phyloP scores from a whole-genome alignment of 2,329 filamentous ascomycete genomes.

The Claviceps digitariae region DNA sequence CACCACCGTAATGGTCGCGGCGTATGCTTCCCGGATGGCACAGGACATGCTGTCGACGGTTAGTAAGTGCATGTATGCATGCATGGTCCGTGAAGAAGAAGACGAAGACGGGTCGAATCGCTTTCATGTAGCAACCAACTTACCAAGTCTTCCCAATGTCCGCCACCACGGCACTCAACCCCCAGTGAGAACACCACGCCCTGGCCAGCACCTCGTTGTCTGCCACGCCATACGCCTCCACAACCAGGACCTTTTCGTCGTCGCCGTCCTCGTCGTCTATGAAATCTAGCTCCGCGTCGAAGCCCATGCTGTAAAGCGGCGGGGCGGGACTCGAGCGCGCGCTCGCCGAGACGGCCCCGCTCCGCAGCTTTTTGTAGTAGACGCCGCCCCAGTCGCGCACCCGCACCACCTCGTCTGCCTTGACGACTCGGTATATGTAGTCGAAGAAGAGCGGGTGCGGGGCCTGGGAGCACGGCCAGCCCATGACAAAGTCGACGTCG shows the following conservation, averaged over 20 bases:
- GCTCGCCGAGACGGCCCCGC: constrained; percentile 13
- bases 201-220: constrained; percentile 67
- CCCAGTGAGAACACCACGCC: constrained; percentile 68
- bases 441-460: constrained; percentile 62
- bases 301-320: constrained; percentile 8
- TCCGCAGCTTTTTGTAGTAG: constrained; percentile 17
- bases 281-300: constrained; percentile 8
- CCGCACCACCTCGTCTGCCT: constrained; percentile 50
- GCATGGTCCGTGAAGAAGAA: not conserved
- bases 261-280: constrained; percentile 29
- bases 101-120: no score
- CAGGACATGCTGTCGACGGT: constrained; percentile 47
- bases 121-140: no score
- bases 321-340: constrained; percentile 22
- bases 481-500: constrained; percentile 52
- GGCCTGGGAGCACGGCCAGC: constrained; percentile 49
- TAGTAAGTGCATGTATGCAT: no score
- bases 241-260: constrained; percentile 52
- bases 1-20: constrained; percentile 57
- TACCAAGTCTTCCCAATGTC: constrained; percentile 56
- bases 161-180: constrained; percentile 55
- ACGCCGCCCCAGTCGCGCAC: constrained; percentile 51
- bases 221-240: constrained; percentile 58
- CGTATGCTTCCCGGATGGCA: constrained; percentile 62
- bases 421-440: constrained; percentile 46